These are phyloP conservation scores for Penicillium sp. DNA, from an alignment of 2,329 filamentous ascomycete species.

Conservation along the genomic window DNA sequence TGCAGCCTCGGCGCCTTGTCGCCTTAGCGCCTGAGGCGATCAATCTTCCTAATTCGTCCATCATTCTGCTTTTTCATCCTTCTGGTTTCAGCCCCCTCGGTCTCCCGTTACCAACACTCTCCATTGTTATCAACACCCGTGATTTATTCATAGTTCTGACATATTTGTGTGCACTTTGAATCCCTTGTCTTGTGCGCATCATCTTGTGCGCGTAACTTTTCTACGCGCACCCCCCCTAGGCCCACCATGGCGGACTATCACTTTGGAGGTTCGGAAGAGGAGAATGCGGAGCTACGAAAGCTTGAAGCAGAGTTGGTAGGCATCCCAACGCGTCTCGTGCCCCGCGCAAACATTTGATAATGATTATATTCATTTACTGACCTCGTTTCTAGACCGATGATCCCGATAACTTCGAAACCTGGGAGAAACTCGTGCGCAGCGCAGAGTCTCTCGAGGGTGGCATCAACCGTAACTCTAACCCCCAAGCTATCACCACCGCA, in stretches of 20 bases:
- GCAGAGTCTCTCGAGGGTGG: slow-evolving; percentile 87
- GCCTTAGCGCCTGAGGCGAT: slow-evolving; percentile 5
- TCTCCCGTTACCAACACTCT: slow-evolving; percentile 5
- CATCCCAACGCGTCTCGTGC: slow-evolving; percentile 30
- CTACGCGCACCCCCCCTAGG: slow-evolving; percentile 2
- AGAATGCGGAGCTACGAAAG: slow-evolving; percentile 78
- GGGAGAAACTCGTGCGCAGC: slow-evolving; percentile 86
- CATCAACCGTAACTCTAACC: slow-evolving; percentile 93
- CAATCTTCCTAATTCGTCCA: slow-evolving; percentile 9
- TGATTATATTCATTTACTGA: slow-evolving; percentile 4
- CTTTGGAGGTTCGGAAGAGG: slow-evolving; percentile 74
- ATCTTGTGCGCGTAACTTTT: background rate
- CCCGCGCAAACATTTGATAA: background rate
- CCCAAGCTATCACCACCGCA: slow-evolving; percentile 83
- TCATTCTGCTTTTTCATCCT: slow-evolving; percentile 8
- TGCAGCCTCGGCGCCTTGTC: background rate
- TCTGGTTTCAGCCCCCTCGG: slow-evolving; percentile 14
- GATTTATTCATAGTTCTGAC: slow-evolving; percentile 3
- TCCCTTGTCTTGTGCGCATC: background rate
- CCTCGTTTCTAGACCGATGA: slow-evolving; percentile 57
- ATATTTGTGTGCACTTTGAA: slow-evolving; percentile 2
- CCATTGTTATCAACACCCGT: slow-evolving; percentile 17
- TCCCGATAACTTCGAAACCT: slow-evolving; percentile 87
- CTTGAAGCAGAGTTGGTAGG: slow-evolving; percentile 73
- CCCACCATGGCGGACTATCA: slow-evolving; percentile 61